A percentile compares a stretch with the other conserved stretches of the same genome.
These are phyloP conservation scores for Chalara sp. DNA, from an alignment of 2,329 filamentous ascomycete genomes.

Conservation along the genomic window DNA sequence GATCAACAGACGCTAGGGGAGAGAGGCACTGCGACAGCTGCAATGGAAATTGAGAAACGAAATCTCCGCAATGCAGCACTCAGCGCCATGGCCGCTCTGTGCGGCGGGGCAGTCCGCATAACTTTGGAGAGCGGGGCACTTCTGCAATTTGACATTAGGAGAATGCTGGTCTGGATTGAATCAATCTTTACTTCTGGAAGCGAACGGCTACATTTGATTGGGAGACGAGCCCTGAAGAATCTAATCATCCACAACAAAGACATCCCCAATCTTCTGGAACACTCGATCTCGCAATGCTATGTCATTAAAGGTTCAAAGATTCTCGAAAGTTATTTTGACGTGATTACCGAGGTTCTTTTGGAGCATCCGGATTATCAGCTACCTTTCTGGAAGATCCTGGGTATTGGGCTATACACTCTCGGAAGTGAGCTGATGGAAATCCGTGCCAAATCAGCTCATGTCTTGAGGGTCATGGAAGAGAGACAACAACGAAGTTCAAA, in stretches of 20 bases:
- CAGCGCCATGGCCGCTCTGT: constrained; percentile 92
- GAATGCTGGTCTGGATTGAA: constrained; percentile 93
- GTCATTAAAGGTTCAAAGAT: constrained; percentile 73
- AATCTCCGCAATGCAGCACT: constrained; percentile 85
- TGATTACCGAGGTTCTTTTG: constrained; percentile 80
- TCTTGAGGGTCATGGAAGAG: constrained; percentile 77
- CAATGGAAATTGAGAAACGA: constrained; percentile 95
- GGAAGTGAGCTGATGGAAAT: constrained; percentile 89
- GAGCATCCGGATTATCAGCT: constrained; percentile 77
- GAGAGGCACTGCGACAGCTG: constrained; percentile 72
- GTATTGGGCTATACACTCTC: constrained; percentile 82
- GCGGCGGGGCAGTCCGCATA: constrained; percentile 77
- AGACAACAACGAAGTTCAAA: constrained; percentile 81
- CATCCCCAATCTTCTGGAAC: constrained; percentile 76
- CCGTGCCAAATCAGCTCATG: constrained; percentile 75
- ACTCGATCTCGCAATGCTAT: constrained; percentile 90
- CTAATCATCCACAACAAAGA: constrained; percentile 87
- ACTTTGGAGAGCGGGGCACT: constrained; percentile 82
- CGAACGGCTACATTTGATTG: constrained; percentile 86
- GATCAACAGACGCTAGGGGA: constrained; percentile 70
- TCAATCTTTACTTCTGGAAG: constrained; percentile 89
- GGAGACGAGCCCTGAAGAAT: constrained; percentile 80
- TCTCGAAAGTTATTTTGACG: constrained; percentile 90
- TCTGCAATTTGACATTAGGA: constrained; percentile 83
- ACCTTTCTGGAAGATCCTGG: constrained; percentile 85